Evolutionary conservation across 2,329 filamentous ascomycete species (phyloP).

Genomic region (Epichloe hybrida): DNA sequence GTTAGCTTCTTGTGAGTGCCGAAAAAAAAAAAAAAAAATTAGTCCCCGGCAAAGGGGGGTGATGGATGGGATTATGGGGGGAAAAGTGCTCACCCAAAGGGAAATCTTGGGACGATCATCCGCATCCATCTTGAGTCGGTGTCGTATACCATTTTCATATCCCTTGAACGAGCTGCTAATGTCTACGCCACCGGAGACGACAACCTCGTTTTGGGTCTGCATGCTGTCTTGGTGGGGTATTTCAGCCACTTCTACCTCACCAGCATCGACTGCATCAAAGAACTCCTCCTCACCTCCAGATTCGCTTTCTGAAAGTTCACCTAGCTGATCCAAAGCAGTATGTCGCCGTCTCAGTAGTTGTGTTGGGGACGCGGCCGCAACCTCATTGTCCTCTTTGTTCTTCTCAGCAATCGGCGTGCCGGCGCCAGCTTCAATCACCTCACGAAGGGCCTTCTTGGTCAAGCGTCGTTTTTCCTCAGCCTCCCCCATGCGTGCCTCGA

Average conservation of each 20-base stretch:
- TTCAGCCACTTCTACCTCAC: constrained; percentile 69
- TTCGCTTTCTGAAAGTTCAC: constrained; percentile 65
- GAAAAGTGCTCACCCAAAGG: constrained; percentile 53
- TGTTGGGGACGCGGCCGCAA: constrained; percentile 23
- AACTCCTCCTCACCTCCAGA: constrained; percentile 84
- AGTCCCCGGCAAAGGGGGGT: no score
- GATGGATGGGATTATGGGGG: no score
- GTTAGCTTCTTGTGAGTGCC: neutral
- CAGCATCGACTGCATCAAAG: constrained; percentile 91
- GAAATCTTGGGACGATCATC: constrained; percentile 90
- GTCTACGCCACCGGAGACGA: constrained; percentile 36
- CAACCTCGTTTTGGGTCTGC: constrained; percentile 25
- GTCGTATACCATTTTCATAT: constrained; percentile 79
- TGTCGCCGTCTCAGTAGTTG: constrained; percentile 40
- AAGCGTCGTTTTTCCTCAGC: constrained; percentile 73
- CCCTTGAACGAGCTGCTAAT: constrained; percentile 71
- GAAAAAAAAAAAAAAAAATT: no score
- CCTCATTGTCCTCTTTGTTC: constrained; percentile 20
- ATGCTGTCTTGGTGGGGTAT: constrained; percentile 39
- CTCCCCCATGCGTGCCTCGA: constrained; percentile 78
- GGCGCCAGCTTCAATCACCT: constrained; percentile 52
- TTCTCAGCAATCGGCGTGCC: constrained; percentile 16
- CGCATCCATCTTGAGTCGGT: constrained; percentile 72
- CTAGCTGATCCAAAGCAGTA: constrained; percentile 55
- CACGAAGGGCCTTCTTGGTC: constrained; percentile 78